A percentile compares a stretch with the other conserved stretches of the same genome.
These are phyloP conservation scores for Phanerochaete carnosa DNA, from an alignment of 768 basidiomycete species.

Conservation along the genomic window DNA sequence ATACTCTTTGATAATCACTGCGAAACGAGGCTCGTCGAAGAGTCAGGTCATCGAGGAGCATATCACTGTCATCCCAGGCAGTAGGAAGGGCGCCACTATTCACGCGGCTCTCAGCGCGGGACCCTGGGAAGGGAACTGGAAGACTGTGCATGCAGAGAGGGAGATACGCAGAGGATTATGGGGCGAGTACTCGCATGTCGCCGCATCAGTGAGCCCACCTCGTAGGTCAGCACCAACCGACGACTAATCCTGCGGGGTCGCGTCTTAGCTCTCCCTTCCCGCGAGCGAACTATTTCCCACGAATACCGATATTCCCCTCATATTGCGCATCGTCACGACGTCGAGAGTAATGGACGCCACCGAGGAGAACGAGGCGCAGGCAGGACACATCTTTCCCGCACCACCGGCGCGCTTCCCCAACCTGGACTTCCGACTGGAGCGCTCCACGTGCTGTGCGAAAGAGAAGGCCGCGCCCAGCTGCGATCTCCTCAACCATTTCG, in stretches of 20 bases:
- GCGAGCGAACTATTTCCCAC: not conserved
- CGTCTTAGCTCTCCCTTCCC: not conserved
- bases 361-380: no score
- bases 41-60: not conserved
- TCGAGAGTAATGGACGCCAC: constrained; percentile 1
- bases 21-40: no score
- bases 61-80: not conserved
- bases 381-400: constrained; percentile 3
- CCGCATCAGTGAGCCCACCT: not conserved
- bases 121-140: not conserved
- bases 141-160: not conserved
- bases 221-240: no score
- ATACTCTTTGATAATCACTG: not conserved
- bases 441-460: not conserved
- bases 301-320: constrained; percentile 5
- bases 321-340: not conserved
- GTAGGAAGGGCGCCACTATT: not conserved
- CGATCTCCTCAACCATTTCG: not conserved
- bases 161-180: not conserved
- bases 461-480: not conserved
- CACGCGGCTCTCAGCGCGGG: not conserved
- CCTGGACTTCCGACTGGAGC: constrained; percentile 2
- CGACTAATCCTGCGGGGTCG: not conserved
- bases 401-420: not conserved
- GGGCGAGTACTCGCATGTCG: not conserved